Base-by-base conservation (phyloP, 2,329 filamentous ascomycete species). In the Ophiocordyceps australis region DNA sequence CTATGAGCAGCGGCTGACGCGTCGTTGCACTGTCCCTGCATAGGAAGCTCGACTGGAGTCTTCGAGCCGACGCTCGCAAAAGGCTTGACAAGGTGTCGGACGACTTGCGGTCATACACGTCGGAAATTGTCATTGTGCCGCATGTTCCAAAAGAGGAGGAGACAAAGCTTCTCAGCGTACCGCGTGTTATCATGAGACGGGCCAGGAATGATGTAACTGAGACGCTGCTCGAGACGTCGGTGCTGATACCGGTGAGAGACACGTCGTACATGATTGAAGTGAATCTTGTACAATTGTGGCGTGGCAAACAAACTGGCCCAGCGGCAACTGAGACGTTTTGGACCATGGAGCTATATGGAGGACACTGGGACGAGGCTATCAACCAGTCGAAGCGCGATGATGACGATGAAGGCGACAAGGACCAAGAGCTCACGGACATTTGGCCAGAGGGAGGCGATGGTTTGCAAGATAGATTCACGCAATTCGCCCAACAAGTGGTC, bases 341-440 rank as follows among this genome's bases (percentile, higher is more conserved):
- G 42, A 39, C 39, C 1, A 28, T 52, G 13, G 42, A 49, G 18
- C 25, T 52, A 11, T 46, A 44, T 30, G 47, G 42, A 10, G 30
- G 33, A 23, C 41, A 50, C 23, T 54, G 50, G 50, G 48, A 50
- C n/a, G 48, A 47, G 24, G 41, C 37, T 20, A 36, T 50, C 18
- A 50, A 50, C 24, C 32, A 41, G 22, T 27, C 32, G 14, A 40
- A 28, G 10, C 30, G 33, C 11, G 36, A 33, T 12, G 36, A 35
- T 8, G 30, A 31, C 10, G 38, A 37, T 9, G 49, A 40, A 25
- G n/a, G n/a, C n/a, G 39, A 47, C 16, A 50, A 44, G 42, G 48
- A 45, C 8, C 27, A 36, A 13, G 34, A 30, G 11, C 33, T 50
- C 20, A 33, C 32, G 16, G 31, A 42, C 23, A 35, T 53, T 12